phyloP scores from a whole-genome alignment of 805 yeast genomes.

The Isabelozyma heimii region DNA sequence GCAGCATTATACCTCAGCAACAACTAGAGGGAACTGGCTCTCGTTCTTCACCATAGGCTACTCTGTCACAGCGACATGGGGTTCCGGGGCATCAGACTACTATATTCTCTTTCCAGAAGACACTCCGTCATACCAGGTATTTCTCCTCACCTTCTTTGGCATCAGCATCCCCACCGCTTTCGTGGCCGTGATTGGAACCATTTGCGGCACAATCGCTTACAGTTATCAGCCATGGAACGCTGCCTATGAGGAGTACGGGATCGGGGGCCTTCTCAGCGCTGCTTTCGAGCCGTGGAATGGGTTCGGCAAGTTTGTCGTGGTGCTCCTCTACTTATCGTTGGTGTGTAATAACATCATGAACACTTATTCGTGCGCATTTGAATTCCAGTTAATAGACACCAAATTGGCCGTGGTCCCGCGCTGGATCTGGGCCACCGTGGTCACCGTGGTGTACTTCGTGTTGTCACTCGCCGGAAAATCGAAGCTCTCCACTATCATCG shows the following conservation, averaged over 20 bases:
- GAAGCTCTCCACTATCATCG: conserved; percentile 30
- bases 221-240: conserved; percentile 29
- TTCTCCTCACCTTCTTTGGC: conserved; percentile 25
- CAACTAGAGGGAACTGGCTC: conserved; percentile 29
- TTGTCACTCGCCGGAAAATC: conserved; percentile 32
- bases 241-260: conserved; percentile 25
- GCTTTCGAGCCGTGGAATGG: conserved; percentile 36
- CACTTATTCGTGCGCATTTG: conserved; percentile 35
- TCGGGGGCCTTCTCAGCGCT: conserved; percentile 30
- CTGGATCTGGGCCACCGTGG: conserved; percentile 35
- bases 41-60: conserved; percentile 35
- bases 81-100: conserved; percentile 33
- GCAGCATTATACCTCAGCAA: conserved; percentile 9
- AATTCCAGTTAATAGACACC: conserved; percentile 28
- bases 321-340: conserved; percentile 28
- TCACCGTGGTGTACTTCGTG: conserved; percentile 30
- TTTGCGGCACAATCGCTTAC: conserved; percentile 31
- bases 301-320: conserved; percentile 32
- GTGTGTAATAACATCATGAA: conserved; percentile 36
- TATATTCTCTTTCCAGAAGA: conserved; percentile 30
- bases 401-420: conserved; percentile 28
- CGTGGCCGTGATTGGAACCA: conserved; percentile 28
- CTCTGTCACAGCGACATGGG: conserved; percentile 37
- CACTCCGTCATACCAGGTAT: conserved; percentile 22
- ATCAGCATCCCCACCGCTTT: conserved; percentile 31